These are phyloP conservation scores for Vitis cinerea DNA, from an alignment of 164 flowering plant genomes.

Conservation along the genomic window DNA sequence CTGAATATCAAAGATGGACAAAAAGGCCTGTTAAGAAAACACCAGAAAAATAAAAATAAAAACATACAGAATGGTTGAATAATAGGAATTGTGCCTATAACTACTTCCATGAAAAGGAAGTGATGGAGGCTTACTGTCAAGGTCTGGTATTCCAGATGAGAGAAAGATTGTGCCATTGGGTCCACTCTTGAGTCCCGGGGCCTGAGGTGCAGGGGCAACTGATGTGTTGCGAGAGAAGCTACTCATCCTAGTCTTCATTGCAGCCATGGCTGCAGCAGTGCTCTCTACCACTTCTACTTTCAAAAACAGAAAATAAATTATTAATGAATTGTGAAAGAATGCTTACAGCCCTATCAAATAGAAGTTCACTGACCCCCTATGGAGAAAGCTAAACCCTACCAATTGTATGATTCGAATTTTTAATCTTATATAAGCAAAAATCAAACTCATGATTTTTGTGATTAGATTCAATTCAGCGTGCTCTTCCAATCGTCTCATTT, in stretches of 20 bases:
- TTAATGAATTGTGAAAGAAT: no score
- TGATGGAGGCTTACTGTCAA: constrained; percentile 62
- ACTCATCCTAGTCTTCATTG: constrained; percentile 46
- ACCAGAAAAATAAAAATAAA: neutral
- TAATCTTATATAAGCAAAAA: no score
- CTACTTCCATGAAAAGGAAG: neutral
- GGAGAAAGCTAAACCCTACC: no score
- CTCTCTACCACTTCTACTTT: neutral
- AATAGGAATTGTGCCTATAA: neutral
- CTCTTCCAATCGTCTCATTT: no score
- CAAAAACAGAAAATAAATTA: no score
- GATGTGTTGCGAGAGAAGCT: constrained; percentile 82
- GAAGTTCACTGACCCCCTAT: no score
- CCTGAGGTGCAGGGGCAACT: constrained; percentile 25
- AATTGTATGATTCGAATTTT: no score
- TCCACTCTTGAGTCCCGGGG: constrained; percentile 74
- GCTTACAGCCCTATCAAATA: no score
- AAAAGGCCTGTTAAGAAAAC: neutral
- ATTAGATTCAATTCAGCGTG: no score
- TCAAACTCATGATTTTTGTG: no score
- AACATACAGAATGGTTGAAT: neutral
- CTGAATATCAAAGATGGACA: constrained; percentile 29
- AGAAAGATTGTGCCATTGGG: constrained; percentile 68
- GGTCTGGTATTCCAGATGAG: constrained; percentile 92
- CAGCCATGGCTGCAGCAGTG: constrained; percentile 38